Base-by-base conservation (phyloP, 768 basidiomycete species). In the Crassisporium funariophilum region DNA sequence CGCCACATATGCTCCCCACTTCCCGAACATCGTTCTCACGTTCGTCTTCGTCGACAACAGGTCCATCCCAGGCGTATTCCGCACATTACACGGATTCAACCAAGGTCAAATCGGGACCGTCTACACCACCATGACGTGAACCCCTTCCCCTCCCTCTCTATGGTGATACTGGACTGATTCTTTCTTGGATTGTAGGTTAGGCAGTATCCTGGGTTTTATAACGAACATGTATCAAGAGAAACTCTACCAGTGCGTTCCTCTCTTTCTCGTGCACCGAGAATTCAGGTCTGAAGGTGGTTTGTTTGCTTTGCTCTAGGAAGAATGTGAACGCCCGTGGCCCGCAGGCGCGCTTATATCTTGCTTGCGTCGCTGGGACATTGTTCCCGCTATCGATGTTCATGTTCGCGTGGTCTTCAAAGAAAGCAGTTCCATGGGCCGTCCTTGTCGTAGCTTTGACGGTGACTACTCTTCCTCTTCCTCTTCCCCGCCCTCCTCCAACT, bases 311-410 rank as follows among this genome's bases (percentile, higher is more conserved):
- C n/a, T 44, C 15, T 38, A 72, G 67, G 27, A 52, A 59, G 53
- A 42, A 65, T 50, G 49, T 61, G 16, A 37, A 47, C 4, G 56
- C 49, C 33, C 57, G 60, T 37, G 65, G 64, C 11, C 62, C 65
- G 2, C 82, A 85, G 61, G 82, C 83, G 2, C 73, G 83, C 15
- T 61, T 84, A 23, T 80, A 74, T 48, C 56, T 70, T 13, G 72
- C 79, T 11, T 79, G 78, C 44, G 57, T 66, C 5, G 78, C 79
- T 0, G 74, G 70, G 0, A 34, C 80, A 35, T 49, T 77, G 11
- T 73, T 81, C 38, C 82, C 83, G 1, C 53, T 59, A 1, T 76
- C 75, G n/a, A 81, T 83, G 71, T 78, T 86, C 65, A 76, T 86
- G 42, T 88, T 82, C 51, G 83, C 82, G 0, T 88, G 83, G 81